A percentile compares a stretch with the other conserved stretches of the same genome.
Conservation (phyloP, 2,329 filamentous ascomycete genomes). For the Elsinoe ampelina region DNA sequence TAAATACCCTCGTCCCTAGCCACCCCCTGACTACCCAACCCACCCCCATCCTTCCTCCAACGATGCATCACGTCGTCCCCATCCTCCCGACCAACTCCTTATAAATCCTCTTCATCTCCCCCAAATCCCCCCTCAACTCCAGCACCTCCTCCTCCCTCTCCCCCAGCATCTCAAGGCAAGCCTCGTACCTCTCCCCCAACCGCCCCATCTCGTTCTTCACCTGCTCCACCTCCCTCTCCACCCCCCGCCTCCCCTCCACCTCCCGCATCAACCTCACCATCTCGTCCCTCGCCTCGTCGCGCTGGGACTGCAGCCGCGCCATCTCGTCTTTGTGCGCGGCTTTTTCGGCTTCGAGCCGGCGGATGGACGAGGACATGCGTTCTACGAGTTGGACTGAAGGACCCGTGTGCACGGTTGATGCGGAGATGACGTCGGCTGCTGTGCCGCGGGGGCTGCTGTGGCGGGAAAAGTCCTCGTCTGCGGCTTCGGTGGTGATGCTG, state of each 20-base stretch:
- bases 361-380: conserved; percentile 87
- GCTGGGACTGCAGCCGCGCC: conserved; percentile 65
- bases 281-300: conserved; percentile 84
- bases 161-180: conserved; percentile 85
- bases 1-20: background rate
- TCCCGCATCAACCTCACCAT: conserved; percentile 88
- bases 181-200: conserved; percentile 72
- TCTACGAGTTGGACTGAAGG: conserved; percentile 93
- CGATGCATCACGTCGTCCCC: conserved; percentile 16
- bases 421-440: conserved; percentile 44
- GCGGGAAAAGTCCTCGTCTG: conserved; percentile 47
- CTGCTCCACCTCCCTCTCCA: conserved; percentile 50
- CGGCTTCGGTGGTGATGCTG: conserved; percentile 41
- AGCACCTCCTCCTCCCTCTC: conserved; percentile 96
- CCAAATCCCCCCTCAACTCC: conserved; percentile 78
- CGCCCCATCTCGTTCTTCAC: conserved; percentile 60
- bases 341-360: conserved; percentile 84
- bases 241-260: conserved; percentile 58
- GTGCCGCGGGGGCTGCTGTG: conserved; percentile 57
- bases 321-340: conserved; percentile 83
- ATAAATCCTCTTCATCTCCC: conserved; percentile 94
- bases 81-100: conserved; percentile 68
- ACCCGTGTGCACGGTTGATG: conserved; percentile 76
- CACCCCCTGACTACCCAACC: background rate
- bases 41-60: background rate